Percentiles rank a stretch among this genome's conserved stretches.
Evolutionary conservation across 768 basidiomycete species (phyloP).

Genomic region (Symmetrospora coprosmae): DNA sequence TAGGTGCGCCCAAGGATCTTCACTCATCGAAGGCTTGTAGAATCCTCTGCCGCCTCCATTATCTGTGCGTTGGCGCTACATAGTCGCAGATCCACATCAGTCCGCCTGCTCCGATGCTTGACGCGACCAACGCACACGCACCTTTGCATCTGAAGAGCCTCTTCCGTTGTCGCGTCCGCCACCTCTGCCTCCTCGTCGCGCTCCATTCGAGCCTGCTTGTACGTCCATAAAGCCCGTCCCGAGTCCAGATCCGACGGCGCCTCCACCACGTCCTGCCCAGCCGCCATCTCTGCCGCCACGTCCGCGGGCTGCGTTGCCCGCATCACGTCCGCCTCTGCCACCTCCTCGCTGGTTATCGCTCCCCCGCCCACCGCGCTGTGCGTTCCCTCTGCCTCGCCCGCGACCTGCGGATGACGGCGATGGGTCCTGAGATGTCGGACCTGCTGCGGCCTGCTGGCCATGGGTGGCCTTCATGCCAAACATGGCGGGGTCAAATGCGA

Average conservation of each 20-base stretch:
- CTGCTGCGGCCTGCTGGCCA: not conserved
- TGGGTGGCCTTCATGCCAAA: constrained; percentile 19
- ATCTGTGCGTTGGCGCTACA: not conserved
- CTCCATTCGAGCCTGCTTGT: not conserved
- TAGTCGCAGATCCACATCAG: not conserved
- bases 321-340: not conserved
- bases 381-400: not conserved
- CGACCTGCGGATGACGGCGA: not conserved
- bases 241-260: not conserved
- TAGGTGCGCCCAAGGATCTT: constrained; percentile 17
- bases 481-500: constrained; percentile 19
- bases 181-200: not conserved
- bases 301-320: not conserved
- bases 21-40: constrained; percentile 14
- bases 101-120: not conserved
- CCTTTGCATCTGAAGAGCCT: not conserved
- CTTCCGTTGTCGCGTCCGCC: not conserved
- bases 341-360: not conserved
- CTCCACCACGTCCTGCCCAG: not conserved
- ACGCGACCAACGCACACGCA: too few relatives aligned
- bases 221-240: not conserved
- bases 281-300: not conserved
- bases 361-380: not conserved
- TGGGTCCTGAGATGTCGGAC: not conserved
- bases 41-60: not conserved